Evolutionary conservation across 768 basidiomycete genomes (phyloP).

Genomic region (Termitomyces sp.): DNA sequence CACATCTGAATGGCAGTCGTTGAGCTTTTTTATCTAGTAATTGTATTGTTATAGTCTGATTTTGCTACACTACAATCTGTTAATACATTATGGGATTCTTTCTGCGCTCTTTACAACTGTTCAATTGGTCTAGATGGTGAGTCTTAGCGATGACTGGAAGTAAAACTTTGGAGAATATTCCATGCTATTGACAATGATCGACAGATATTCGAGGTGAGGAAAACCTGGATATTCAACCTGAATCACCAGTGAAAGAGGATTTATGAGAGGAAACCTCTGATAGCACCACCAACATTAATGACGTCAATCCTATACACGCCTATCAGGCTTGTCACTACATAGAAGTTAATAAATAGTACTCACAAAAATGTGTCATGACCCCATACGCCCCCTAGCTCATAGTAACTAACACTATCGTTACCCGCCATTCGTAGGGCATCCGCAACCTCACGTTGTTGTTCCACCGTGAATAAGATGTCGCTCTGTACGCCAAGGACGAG

Average conservation of each 20-base stretch:
- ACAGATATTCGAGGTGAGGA: not conserved
- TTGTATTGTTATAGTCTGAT: not conserved
- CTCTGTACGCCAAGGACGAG: slow-evolving; percentile 93
- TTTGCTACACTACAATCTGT: not conserved
- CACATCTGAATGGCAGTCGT: slow-evolving; percentile 7
- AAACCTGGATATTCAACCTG: not conserved
- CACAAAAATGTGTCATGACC: slow-evolving; percentile 97
- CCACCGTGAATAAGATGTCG: slow-evolving; percentile 94
- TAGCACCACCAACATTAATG: slow-evolving; percentile 14
- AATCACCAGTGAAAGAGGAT: not conserved
- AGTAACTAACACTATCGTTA: slow-evolving; percentile 87
- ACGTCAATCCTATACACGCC: slow-evolving; percentile 11
- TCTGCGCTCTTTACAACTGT: not conserved
- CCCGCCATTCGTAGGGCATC: slow-evolving; percentile 90
- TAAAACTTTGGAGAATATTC: not conserved
- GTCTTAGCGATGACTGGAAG: not conserved
- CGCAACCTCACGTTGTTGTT: slow-evolving; percentile 93
- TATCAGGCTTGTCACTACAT: not conserved
- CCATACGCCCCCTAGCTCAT: slow-evolving; percentile 99
- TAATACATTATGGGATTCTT: not conserved
- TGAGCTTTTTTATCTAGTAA: not conserved
- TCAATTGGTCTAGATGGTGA: not conserved
- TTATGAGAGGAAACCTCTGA: slow-evolving; percentile 13
- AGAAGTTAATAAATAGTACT: slow-evolving; percentile 26
- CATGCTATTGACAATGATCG: not conserved